phyloP scores from a whole-genome alignment of 2,329 filamentous ascomycete genomes.

The Helicocarpus griseus region DNA sequence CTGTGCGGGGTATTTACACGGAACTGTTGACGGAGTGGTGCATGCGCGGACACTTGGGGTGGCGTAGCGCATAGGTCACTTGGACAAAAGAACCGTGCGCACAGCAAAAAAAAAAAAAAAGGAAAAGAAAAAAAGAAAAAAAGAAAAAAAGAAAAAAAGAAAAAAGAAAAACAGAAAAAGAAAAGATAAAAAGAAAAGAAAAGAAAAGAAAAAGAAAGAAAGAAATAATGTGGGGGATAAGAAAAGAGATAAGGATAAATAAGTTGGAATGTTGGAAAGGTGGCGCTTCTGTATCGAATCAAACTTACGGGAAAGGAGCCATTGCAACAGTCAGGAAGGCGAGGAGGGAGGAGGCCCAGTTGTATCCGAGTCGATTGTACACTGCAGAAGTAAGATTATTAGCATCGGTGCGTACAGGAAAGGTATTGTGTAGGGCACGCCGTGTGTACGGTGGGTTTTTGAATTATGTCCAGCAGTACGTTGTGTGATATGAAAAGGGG shows the following conservation, averaged over 20 bases:
- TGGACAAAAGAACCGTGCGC: neutral
- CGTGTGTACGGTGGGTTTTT: neutral
- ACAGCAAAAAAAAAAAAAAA: constrained; percentile 2
- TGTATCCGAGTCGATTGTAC: constrained; percentile 37
- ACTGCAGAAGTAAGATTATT: constrained; percentile 19
- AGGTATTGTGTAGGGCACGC: no score
- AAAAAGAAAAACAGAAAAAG: neutral
- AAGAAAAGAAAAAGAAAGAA: neutral
- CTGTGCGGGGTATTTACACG: no score
- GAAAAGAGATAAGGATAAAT: no score
- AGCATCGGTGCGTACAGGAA: no score
- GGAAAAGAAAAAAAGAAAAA: constrained; percentile 2
- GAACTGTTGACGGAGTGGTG: no score
- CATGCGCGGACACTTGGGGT: neutral
- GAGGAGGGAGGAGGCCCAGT: constrained; percentile 38
- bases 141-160: neutral
- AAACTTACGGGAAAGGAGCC: constrained; percentile 39
- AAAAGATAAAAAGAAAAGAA: constrained; percentile 3
- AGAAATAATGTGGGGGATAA: no score
- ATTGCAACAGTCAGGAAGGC: constrained; percentile 36
- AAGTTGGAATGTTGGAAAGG: no score
- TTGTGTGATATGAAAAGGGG: no score
- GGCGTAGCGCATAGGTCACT: neutral
- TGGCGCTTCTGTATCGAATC: no score
- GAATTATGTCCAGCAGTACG: no score